Evolutionary conservation across 805 yeast species (phyloP), one percentile per base, ranked within the genome.

Genomic region (Kregervanrija fluxuum): DNA sequence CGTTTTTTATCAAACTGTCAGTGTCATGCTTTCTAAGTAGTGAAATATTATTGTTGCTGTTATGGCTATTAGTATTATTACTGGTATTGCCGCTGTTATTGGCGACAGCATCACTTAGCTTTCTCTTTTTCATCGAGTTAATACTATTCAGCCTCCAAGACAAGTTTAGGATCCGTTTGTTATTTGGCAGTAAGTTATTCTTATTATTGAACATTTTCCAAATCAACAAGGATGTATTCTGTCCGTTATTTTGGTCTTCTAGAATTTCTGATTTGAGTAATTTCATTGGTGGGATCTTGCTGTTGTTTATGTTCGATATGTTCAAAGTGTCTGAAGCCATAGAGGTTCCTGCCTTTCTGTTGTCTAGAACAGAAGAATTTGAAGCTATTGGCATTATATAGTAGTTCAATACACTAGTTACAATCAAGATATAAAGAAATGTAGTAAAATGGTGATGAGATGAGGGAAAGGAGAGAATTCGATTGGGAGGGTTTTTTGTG

Each of bases 181-280:
- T 62, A 45, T 61, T 64, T 10, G 68, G 66, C 8, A 63, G 44
- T 13, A 59, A 48, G 12, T 64, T 60, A 39, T 63, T 63, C 39
- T 59, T 62, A 46, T 58, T 60, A 47, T 56, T 61, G 48, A 62
- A 63, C 67, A 65, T 64, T 48, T 52, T 61, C 62, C 65, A 65
- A 11, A 65, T 59, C 40, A 61, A 56, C 17, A 65, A 42, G 1
- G 69, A 65, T 11, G 57, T 51, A 41, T 59, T 60, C 14, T 55
- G 56, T 30, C 52, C 52, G 13, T 49, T 54, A 5, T 41, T 31
- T n/a, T 56, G 46, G 43, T 64, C 69, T 12, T 48, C 48, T 12
- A 48, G 47, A n/a, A 64, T 55, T 43, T 64, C 69, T 11, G 51
- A 49, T 35, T 55, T 57, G 30, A 61, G 43, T 3, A 49, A 42